These are phyloP conservation scores for Strobilomyces echinocephalus DNA, from an alignment of 768 basidiomycete genomes.

Conservation along the genomic window DNA sequence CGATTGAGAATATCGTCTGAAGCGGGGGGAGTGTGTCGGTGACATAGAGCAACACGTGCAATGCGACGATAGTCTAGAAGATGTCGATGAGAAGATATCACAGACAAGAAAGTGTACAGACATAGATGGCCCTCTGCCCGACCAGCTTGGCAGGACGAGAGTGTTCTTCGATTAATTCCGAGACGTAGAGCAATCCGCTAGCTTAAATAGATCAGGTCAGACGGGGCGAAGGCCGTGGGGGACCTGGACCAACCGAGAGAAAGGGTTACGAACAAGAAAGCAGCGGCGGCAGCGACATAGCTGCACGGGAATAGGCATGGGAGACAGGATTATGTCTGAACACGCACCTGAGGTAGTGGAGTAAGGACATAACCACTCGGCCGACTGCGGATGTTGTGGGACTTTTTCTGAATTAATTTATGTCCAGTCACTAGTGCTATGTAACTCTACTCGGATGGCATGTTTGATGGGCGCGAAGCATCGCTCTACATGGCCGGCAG, in stretches of 20 bases:
- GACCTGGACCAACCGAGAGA: constrained; percentile 65
- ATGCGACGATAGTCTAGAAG: constrained; percentile 63
- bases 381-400: not conserved
- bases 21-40: constrained; percentile 76
- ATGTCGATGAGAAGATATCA: constrained; percentile 2
- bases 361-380: constrained; percentile 34
- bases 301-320: constrained; percentile 31
- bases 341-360: constrained; percentile 59
- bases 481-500: constrained; percentile 24
- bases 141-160: constrained; percentile 73
- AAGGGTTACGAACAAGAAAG: constrained; percentile 86
- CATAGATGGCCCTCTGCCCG: constrained; percentile 86
- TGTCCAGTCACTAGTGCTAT: not conserved
- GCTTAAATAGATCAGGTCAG: constrained; percentile 44
- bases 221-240: not conserved
- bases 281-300: constrained; percentile 71
- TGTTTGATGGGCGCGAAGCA: constrained; percentile 51
- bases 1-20: constrained; percentile 72
- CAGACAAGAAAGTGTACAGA: constrained; percentile 38
- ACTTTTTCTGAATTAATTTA: not conserved
- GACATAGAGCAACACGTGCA: constrained; percentile 75
- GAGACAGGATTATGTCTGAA: constrained; percentile 1
- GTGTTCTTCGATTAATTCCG: constrained; percentile 95
- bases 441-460: not conserved
- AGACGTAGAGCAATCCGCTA: constrained; percentile 88